phyloP scores from a whole-genome alignment of 306 rosid species.

The Medicago arabica region DNA sequence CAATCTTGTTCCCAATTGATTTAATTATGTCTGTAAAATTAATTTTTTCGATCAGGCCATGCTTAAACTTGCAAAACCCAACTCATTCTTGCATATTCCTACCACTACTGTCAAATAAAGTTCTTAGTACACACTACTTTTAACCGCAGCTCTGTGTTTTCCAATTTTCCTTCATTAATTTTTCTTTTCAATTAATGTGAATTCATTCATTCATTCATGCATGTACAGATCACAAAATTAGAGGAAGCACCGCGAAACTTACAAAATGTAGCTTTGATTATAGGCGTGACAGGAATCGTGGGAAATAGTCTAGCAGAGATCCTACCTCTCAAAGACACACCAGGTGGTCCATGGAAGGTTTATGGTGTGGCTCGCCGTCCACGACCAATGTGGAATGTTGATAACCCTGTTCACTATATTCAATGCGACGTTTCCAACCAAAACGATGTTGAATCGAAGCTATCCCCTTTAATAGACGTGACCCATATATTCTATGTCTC shows the following conservation, averaged over 20 bases:
- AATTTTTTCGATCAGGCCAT: too few relatives aligned
- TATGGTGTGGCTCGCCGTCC: slow-evolving; percentile 77
- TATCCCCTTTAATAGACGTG: slow-evolving; percentile 58
- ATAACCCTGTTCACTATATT: slow-evolving; percentile 61
- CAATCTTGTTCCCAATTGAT: too few relatives aligned
- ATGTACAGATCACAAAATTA: slow-evolving; percentile 28
- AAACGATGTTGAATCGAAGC: slow-evolving; percentile 57
- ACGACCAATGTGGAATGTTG: slow-evolving; percentile 62
- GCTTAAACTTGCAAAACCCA: too few relatives aligned
- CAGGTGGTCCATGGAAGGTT: slow-evolving; percentile 81
- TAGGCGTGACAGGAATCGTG: slow-evolving; percentile 59
- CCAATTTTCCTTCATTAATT: not conserved
- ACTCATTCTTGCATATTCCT: too few relatives aligned
- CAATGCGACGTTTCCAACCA: slow-evolving; percentile 61
- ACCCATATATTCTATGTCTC: slow-evolving; percentile 73
- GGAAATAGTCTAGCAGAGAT: slow-evolving; percentile 69
- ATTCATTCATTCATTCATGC: not conserved
- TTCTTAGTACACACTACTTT: too few relatives aligned
- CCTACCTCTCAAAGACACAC: slow-evolving; percentile 62
- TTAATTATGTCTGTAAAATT: too few relatives aligned
- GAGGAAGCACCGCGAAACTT: slow-evolving; percentile 23
- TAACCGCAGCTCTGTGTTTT: not conserved
- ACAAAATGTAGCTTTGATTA: slow-evolving; percentile 48
- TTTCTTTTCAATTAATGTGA: not conserved
- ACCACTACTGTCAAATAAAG: too few relatives aligned